Conservation (phyloP, 805 yeast species). For the Saccharomycopsis vini region DNA sequence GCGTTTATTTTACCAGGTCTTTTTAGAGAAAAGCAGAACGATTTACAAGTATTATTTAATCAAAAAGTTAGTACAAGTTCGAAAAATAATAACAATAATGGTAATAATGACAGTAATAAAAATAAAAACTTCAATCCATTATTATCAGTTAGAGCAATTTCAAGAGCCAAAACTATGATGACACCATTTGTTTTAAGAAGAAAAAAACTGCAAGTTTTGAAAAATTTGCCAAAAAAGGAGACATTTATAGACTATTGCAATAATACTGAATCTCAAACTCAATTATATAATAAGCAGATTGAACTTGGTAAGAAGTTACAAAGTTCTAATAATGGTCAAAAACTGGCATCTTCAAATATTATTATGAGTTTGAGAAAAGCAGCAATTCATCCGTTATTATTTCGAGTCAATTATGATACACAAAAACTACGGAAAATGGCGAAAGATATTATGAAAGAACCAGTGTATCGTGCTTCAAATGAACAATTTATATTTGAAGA, state of each 20-base stretch:
- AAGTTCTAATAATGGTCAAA: conserved; percentile 13
- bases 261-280: conserved; percentile 43
- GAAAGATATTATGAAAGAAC: conserved; percentile 68
- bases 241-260: conserved; percentile 60
- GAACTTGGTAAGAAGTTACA: conserved; percentile 27
- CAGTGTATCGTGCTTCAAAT: conserved; percentile 73
- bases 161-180: conserved; percentile 96
- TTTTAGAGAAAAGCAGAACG: conserved; percentile 75
- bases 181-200: conserved; percentile 93
- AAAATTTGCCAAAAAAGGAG: conserved; percentile 74
- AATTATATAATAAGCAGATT: conserved; percentile 55
- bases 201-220: conserved; percentile 82
- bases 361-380: conserved; percentile 90
- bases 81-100: too few relatives aligned
- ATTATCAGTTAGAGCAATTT: conserved; percentile 82
- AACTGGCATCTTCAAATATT: conserved; percentile 48
- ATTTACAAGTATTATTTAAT: conserved; percentile 72
- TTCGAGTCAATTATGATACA: conserved; percentile 57
- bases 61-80: conserved; percentile 60
- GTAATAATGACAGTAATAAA: conserved; percentile 25
- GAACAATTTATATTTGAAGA: conserved; percentile 75
- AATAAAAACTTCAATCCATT: conserved; percentile 62
- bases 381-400: conserved; percentile 82
- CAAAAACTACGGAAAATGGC: conserved; percentile 57
- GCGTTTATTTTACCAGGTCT: conserved; percentile 84